Evolutionary conservation across 805 yeast genomes (phyloP), one percentile per base, ranked within the genome.

Genomic region (Yarrowia yakushimensis): DNA sequence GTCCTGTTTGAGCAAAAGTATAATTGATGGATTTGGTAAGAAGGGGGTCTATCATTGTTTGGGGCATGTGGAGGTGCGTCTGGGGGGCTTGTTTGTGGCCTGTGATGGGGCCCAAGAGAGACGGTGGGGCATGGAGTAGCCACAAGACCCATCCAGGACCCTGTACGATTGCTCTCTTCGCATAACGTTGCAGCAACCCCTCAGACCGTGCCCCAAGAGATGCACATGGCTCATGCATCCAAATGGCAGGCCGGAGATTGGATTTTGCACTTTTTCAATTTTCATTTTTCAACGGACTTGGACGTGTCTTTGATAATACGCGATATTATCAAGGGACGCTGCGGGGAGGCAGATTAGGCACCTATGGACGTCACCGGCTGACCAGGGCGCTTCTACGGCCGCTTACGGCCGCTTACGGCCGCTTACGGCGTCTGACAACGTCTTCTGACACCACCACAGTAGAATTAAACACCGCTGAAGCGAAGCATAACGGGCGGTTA

Each of bases 211-310:
- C 52, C 52, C 52, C 30, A 45, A 45, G 18, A 25, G 3, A 33
- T 43, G 52, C 52, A 45, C 52, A 28, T 45, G 13, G 5, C 15
- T 17, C 18, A 28, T 45, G 52, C 52, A 45, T 23, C 13, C 52
- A 45, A 45, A 45, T 45, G 52, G 52, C 52, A 45, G 52, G 52
- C 52, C 52, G 52, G 52, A 45, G 52, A 45, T 45, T 45, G 30
- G 52, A 45, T 45, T 45, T n/a, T n/a, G n/a, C n/a, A n/a, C n/a
- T n/a, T n/a, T n/a, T n/a, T n/a, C n/a, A n/a, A n/a, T n/a, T n/a
- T n/a, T n/a, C n/a, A n/a, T n/a, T n/a, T n/a, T n/a, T n/a, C n/a
- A n/a, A n/a, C n/a, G n/a, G n/a, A n/a, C n/a, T n/a, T n/a, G n/a
- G n/a, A n/a, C n/a, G n/a, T n/a, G n/a, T n/a, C n/a, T n/a, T n/a